Evolutionary conservation across 139 green algal genomes (phyloP).

Genomic region (Nannochloris sp.): DNA sequence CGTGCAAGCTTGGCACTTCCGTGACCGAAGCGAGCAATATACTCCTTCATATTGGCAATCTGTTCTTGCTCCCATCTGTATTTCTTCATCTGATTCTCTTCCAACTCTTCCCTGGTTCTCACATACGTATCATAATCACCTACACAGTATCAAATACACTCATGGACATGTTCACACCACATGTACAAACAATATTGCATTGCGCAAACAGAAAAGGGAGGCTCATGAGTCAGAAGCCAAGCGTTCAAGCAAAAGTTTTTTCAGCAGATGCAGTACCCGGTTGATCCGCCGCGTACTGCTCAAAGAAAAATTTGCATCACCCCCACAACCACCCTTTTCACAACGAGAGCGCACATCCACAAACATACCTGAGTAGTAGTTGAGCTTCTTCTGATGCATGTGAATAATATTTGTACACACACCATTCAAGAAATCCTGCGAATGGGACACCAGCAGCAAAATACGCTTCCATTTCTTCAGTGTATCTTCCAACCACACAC

Average conservation of each 20-base stretch:
- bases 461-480: constrained; percentile 85
- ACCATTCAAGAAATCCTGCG: constrained; percentile 93
- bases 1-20: constrained; percentile 81
- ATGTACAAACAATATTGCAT: not conserved
- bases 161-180: not conserved
- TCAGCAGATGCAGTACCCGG: constrained; percentile 12
- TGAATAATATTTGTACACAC: constrained; percentile 97
- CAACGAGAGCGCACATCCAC: not conserved
- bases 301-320: constrained; percentile 21
- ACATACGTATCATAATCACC: constrained; percentile 87
- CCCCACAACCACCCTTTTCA: not conserved
- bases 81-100: constrained; percentile 94
- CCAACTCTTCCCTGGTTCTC: constrained; percentile 71
- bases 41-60: constrained; percentile 74
- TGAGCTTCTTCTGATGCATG: constrained; percentile 84
- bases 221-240: constrained; percentile 26
- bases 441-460: constrained; percentile 86
- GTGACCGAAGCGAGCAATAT: constrained; percentile 85
- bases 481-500: constrained; percentile 94
- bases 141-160: constrained; percentile 14
- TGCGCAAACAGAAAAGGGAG: not conserved
- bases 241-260: constrained; percentile 30
- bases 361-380: constrained; percentile 73
- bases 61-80: constrained; percentile 69
- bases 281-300: constrained; percentile 23